These are phyloP conservation scores for Phytophthora lateralis DNA, from an alignment of 352 stramenopile species.

Conservation along the genomic window DNA sequence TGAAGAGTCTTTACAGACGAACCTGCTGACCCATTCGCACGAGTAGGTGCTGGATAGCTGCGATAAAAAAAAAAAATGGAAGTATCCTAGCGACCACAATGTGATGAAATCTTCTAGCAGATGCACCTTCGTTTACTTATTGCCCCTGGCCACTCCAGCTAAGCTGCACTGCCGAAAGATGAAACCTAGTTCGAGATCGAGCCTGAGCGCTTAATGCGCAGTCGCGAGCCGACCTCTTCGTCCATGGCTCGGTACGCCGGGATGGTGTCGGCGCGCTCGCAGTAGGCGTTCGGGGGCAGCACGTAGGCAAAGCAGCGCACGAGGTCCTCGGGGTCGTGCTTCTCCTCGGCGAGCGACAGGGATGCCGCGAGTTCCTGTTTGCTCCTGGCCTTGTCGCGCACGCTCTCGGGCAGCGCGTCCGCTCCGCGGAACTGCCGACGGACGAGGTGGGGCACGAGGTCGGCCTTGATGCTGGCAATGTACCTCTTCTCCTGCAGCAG, in stretches of 20 bases:
- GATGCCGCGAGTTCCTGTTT: conserved; percentile 64
- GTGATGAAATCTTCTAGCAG: neutral
- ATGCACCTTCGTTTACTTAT: conserved; percentile 31
- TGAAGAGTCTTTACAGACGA: conserved; percentile 72
- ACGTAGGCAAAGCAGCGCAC: conserved; percentile 81
- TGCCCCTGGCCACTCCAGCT: conserved; percentile 7
- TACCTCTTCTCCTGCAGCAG: conserved; percentile 84
- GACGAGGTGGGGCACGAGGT: conserved; percentile 80
- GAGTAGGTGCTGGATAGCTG: conserved; percentile 11
- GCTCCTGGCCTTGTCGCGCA: conserved; percentile 61
- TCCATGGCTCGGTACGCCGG: conserved; percentile 78
- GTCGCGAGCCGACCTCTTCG: conserved; percentile 67
- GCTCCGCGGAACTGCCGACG: conserved; percentile 77
- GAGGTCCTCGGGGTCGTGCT: conserved; percentile 65
- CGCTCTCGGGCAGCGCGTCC: conserved; percentile 53
- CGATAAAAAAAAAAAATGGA: conserved; percentile 7
- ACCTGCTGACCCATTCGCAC: conserved; percentile 47
- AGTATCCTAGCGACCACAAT: neutral
- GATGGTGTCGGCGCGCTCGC: conserved; percentile 79
- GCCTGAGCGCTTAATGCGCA: conserved; percentile 63
- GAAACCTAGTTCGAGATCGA: conserved; percentile 52
- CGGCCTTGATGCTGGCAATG: conserved; percentile 85
- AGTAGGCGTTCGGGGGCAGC: conserved; percentile 75
- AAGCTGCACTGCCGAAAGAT: conserved; percentile 15
- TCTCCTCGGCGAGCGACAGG: conserved; percentile 59